These are phyloP conservation scores for Dendrobium huoshanense DNA, from an alignment of 106 monocot genomes.

Conservation along the genomic window DNA sequence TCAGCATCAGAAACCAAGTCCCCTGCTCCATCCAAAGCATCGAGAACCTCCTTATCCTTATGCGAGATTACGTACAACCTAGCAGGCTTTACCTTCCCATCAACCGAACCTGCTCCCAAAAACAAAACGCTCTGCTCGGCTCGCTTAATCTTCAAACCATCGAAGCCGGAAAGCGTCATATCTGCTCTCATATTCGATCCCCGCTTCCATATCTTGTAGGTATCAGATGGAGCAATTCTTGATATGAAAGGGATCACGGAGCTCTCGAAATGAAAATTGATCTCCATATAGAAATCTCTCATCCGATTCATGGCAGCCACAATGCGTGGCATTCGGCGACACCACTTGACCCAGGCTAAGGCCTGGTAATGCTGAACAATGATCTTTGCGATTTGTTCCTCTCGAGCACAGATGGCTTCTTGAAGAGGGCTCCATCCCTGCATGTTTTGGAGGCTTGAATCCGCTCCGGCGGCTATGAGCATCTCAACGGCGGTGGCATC, in stretches of 20 bases:
- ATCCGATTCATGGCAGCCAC: conserved; percentile 34
- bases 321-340: conserved; percentile 41
- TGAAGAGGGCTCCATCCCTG: conserved; percentile 59
- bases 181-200: conserved; percentile 62
- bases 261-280: conserved; percentile 51
- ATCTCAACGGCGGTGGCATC: conserved; percentile 32
- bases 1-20: conserved; percentile 29
- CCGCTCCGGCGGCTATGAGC: conserved; percentile 55
- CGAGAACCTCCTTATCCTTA: conserved; percentile 42
- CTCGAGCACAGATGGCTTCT: conserved; percentile 39
- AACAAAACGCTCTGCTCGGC: conserved; percentile 50
- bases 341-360: conserved; percentile 44
- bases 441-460: conserved; percentile 54
- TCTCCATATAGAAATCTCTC: conserved; percentile 56
- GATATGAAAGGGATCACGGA: conserved; percentile 53
- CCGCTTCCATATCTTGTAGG: conserved; percentile 51
- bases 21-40: conserved; percentile 40
- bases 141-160: conserved; percentile 44
- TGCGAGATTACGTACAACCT: conserved; percentile 38
- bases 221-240: conserved; percentile 49
- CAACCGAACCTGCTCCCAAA: conserved; percentile 44
- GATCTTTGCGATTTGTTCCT: conserved; percentile 33
- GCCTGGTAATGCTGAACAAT: conserved; percentile 37
- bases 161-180: conserved; percentile 62
- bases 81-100: conserved; percentile 25